Evolutionary conservation across 495 filamentous ascomycete genomes (phyloP), one percentile per base, ranked within the genome.

Genomic region (Wilcoxina mikolae): DNA sequence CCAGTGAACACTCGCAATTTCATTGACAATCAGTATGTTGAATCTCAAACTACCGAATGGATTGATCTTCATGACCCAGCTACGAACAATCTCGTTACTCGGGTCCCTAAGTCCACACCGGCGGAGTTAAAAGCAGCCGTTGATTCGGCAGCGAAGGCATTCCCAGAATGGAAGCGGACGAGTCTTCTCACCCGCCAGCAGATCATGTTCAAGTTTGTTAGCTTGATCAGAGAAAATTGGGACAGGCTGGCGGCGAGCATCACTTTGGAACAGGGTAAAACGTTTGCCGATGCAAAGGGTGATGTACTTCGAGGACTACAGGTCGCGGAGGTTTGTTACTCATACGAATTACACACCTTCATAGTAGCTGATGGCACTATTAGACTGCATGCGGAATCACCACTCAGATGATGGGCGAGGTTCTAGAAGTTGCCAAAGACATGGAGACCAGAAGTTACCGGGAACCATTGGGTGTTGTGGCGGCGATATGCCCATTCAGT

Each of bases 401-500:
- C 5, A 90, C 88, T 38, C 84, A 95, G 68, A 75, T 96, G 69
- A 85, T 85, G 56, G 91, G 91, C 28, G 90, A 96, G 70, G 79
- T 99, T 26, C 73, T 99, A 29, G 93, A 99, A 72, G 91, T 99
- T 7, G 82, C 90, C 46, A 95, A 93, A 76, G 91, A 99, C 68
- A 99, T 99, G 91, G 91, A 99, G 74, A 99, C 91, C 7, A 72
- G 91, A 58, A 85, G 78, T 58, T 96, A 96, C 66, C 76, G 78
- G 47, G 91, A 99, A 73, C 91, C 91, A 44, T 69, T 99, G 63
- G 91, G 91, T 54, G 83, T 99, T 43, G 87, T 94, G 46, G 91
- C 91, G 24, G 86, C 93, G 45, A 99, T 99, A 58, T 99, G 93
- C 73, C 91, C 91, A 18, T 99, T 99, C 69, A 99, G 87, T 94